A percentile compares a stretch with the other conserved stretches of the same genome.
Evolutionary conservation across 1,284 basidiomycete genomes (phyloP).

Genomic region (Ceratobasidium sp.): DNA sequence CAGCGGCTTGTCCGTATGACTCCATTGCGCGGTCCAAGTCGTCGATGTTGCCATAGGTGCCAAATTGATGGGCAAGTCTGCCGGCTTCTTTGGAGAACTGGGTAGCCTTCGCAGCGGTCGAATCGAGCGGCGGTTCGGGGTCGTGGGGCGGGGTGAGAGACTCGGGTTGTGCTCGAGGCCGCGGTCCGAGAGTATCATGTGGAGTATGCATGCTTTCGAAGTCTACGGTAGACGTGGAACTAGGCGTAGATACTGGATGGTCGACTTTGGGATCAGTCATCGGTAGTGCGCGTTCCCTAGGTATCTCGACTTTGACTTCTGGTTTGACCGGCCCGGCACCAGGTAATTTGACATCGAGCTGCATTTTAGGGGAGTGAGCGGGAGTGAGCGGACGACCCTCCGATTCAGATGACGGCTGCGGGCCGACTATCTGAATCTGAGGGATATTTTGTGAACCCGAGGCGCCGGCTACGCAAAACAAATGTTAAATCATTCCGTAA

Average conservation of each 20-base stretch:
- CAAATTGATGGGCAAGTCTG: background rate
- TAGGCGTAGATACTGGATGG: background rate
- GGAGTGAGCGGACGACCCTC: background rate
- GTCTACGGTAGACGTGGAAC: background rate
- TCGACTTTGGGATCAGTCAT: background rate
- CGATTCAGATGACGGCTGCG: background rate
- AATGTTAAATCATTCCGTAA: background rate
- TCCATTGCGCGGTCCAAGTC: slow-evolving; percentile 24
- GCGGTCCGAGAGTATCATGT: background rate
- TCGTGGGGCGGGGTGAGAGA: background rate
- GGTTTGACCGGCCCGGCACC: background rate
- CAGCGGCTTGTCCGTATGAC: slow-evolving; percentile 1
- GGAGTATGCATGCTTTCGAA: background rate
- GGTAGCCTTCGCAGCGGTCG: background rate
- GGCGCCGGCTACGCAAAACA: background rate
- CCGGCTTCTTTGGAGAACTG: background rate
- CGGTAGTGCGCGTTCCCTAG: background rate
- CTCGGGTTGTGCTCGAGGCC: background rate
- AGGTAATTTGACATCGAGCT: background rate
- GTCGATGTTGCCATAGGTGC: slow-evolving; percentile 4
- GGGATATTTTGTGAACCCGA: background rate
- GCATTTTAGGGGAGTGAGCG: background rate
- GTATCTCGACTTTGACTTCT: background rate
- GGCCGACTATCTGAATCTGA: background rate
- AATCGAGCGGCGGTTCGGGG: background rate